Percentiles rank a stretch among this genome's conserved stretches.
phyloP scores from a whole-genome alignment of 108 stramenopile genomes.

The Fragilariopsis cylindrus region DNA sequence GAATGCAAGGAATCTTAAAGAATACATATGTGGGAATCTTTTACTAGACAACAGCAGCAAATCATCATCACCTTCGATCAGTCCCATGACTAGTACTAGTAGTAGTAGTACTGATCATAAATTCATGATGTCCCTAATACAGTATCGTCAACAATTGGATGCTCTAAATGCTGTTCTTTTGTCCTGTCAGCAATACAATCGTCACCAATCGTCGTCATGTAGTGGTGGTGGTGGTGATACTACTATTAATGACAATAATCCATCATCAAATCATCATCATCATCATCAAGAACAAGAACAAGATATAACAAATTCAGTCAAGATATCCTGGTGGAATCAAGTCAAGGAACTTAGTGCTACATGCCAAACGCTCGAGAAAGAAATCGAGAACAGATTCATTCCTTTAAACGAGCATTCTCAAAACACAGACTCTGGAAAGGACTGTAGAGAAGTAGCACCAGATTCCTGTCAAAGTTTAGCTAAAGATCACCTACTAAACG shows the following conservation, averaged over 20 bases:
- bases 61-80: background rate
- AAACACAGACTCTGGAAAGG: background rate
- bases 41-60: slow-evolving; percentile 14
- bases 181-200: slow-evolving; percentile 31
- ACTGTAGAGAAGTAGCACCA: background rate
- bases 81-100: background rate
- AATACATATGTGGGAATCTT: slow-evolving; percentile 17
- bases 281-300: background rate
- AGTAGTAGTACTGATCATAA: slow-evolving; percentile 1
- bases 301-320: background rate
- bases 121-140: slow-evolving; percentile 16
- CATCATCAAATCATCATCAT: background rate
- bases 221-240: too few species aligned
- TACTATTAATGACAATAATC: too few species aligned
- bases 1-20: slow-evolving; percentile 22
- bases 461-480: background rate
- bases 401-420: background rate
- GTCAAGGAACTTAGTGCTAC: slow-evolving; percentile 14
- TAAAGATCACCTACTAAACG: background rate
- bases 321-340: slow-evolving; percentile 20
- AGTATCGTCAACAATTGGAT: slow-evolving; percentile 32
- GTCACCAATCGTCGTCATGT: background rate
- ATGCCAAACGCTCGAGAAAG: slow-evolving; percentile 26
- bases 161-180: slow-evolving; percentile 34
- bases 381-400: background rate